These are phyloP conservation scores for Microsporum audouinii DNA, from an alignment of 2,329 filamentous ascomycete species.

Conservation along the genomic window DNA sequence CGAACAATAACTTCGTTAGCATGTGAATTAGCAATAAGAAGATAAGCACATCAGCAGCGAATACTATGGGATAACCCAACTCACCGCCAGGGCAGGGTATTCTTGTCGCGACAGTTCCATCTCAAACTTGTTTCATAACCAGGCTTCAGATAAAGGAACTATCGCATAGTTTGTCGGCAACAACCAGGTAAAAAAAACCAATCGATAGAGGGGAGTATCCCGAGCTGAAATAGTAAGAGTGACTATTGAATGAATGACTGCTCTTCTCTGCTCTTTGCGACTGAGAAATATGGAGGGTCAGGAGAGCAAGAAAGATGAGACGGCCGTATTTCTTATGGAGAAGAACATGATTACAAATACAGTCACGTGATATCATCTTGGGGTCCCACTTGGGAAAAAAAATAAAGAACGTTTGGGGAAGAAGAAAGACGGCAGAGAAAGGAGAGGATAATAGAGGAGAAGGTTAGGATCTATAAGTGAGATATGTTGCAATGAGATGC, in stretches of 20 bases:
- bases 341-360: not conserved
- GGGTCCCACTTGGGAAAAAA: not conserved
- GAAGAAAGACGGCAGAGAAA: not conserved
- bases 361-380: not conserved
- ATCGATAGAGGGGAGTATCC: not conserved
- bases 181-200: not conserved
- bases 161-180: not conserved
- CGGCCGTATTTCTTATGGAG: not conserved
- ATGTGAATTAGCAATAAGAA: not conserved
- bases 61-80: slow-evolving; percentile 25
- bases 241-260: slow-evolving; percentile 3
- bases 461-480: not conserved
- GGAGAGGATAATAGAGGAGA: not conserved
- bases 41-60: not conserved
- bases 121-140: slow-evolving; percentile 9
- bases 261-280: not conserved
- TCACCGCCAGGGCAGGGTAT: slow-evolving; percentile 90
- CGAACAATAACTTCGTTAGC: not conserved
- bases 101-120: slow-evolving; percentile 77
- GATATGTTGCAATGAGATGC: not conserved
- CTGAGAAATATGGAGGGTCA: not conserved
- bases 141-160: not conserved
- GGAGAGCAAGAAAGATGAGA: not conserved
- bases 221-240: not conserved
- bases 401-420: not conserved